Evolutionary conservation across 2,329 filamentous ascomycete genomes (phyloP), one percentile per base, ranked within the genome.

Genomic region (Xylaria sp.): DNA sequence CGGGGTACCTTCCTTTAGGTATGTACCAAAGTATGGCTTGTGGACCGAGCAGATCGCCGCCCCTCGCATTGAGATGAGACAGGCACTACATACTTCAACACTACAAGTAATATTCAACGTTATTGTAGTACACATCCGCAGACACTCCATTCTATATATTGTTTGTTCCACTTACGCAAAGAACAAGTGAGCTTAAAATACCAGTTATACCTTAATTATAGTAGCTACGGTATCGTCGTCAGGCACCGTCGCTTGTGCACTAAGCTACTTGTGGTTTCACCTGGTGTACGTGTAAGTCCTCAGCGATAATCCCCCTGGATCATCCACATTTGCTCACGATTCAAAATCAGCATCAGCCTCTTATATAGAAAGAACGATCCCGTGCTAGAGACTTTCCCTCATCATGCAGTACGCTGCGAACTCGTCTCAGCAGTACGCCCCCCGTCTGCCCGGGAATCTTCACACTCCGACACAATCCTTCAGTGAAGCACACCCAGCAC

Each of bases 401-500:
- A 68, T 18, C 44, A 70, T 72, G 70, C 64, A 70, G 39, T 41
- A 64, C 69, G 58, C 68, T 63, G 67, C 68, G 67, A 66, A 37
- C 37, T 73, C 63, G 64, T 74, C 75, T 20, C 73, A 71, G 51
- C 72, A 73, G 28, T 71, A 68, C 20, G 61, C 70, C 57, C 48
- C 69, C 4, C 74, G 75, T 25, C 51, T 74, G 10, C 65, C 72
- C 8, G 70, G 72, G 57, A 65, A 73, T 51, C 72, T 76, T 39
- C 76, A 78, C 68, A 79, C 78, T 0, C 77, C 78, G 1, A 76
- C 70, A 2, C 76, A 77, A 50, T 80, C 78, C 3, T 78, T 80
- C 71, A 76, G 73, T 44, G 76, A 75, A 2, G 57, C 71, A 0
- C 56, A 61, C n/a, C 73, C 74, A 65, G 58, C 71, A 0, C 57